Percentiles rank a stretch among this genome's conserved stretches.
phyloP scores from a whole-genome alignment of 495 filamentous ascomycete species.

The Aspergillus mulundensis region DNA sequence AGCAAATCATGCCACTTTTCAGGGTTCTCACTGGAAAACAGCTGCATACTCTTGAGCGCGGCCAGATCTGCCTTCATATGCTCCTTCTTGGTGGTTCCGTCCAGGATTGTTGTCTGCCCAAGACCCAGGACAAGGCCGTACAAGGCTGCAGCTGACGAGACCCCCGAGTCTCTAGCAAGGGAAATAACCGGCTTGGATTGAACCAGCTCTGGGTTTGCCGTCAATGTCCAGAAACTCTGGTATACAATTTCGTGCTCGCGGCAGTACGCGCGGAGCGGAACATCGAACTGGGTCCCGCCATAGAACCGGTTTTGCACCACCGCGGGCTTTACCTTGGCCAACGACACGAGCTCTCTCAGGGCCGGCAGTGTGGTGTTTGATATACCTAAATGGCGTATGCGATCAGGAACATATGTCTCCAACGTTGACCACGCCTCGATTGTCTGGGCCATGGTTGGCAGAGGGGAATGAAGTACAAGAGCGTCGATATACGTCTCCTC shows the following conservation, averaged over 20 bases:
- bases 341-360: constrained; percentile 47
- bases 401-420: constrained; percentile 59
- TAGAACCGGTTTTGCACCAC: constrained; percentile 78
- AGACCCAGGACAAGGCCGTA: constrained; percentile 65
- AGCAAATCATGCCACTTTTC: constrained; percentile 44
- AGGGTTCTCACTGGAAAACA: constrained; percentile 40
- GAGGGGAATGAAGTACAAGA: constrained; percentile 68
- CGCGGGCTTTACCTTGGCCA: constrained; percentile 49
- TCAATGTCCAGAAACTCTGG: constrained; percentile 79
- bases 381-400: constrained; percentile 65
- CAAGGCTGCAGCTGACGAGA: constrained; percentile 54
- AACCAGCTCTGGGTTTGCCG: constrained; percentile 61
- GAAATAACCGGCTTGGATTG: constrained; percentile 45
- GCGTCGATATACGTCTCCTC: constrained; percentile 63
- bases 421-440: constrained; percentile 61
- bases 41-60: constrained; percentile 45
- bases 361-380: constrained; percentile 59
- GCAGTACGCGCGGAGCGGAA: constrained; percentile 58
- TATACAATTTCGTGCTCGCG: constrained; percentile 56
- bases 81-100: constrained; percentile 61
- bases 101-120: constrained; percentile 55
- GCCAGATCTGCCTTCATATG: constrained; percentile 66
- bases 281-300: constrained; percentile 56
- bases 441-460: constrained; percentile 53
- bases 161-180: constrained; percentile 43